Percentiles rank a stretch among this genome's conserved stretches.
phyloP scores from a whole-genome alignment of 2,329 filamentous ascomycete genomes.

The Macrophomina tecta region DNA sequence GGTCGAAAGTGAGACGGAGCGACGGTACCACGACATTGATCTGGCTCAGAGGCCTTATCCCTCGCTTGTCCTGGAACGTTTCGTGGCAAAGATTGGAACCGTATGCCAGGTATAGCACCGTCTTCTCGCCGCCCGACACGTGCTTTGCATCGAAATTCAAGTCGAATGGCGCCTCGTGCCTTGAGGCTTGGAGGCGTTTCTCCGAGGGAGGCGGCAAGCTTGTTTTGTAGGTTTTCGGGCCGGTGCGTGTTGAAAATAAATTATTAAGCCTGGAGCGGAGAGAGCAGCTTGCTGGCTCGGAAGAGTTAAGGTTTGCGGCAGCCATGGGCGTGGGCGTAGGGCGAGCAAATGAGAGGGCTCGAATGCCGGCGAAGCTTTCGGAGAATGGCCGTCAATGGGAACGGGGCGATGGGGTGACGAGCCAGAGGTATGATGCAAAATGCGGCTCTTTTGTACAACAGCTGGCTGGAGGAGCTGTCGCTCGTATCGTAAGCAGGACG shows the following conservation, averaged over 20 bases:
- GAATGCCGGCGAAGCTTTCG: not conserved
- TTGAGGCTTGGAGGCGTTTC: not conserved
- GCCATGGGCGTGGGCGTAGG: not conserved
- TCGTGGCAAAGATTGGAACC: constrained; percentile 85
- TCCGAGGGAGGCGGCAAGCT: not conserved
- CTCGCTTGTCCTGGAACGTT: constrained; percentile 78
- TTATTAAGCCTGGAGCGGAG: not conserved
- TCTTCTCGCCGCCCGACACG: constrained; percentile 32
- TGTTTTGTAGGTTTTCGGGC: not conserved
- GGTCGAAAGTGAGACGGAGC: constrained; percentile 80
- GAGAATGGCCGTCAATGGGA: not conserved
- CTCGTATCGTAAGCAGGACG: constrained; percentile 5
- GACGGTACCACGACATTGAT: constrained; percentile 82
- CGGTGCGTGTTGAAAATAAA: not conserved
- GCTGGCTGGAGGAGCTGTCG: not conserved
- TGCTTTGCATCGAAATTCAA: not conserved
- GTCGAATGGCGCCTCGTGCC: not conserved
- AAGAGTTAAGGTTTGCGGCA: not conserved
- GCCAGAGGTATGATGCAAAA: not conserved
- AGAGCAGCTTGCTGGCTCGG: not conserved
- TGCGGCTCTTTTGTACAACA: not conserved
- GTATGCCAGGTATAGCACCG: constrained; percentile 66
- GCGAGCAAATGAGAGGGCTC: constrained; percentile 2
- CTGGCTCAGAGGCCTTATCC: constrained; percentile 80
- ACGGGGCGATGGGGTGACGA: not conserved